Evolutionary conservation across 2,329 filamentous ascomycete species (phyloP).

Genomic region (Aureobasidium sp.): DNA sequence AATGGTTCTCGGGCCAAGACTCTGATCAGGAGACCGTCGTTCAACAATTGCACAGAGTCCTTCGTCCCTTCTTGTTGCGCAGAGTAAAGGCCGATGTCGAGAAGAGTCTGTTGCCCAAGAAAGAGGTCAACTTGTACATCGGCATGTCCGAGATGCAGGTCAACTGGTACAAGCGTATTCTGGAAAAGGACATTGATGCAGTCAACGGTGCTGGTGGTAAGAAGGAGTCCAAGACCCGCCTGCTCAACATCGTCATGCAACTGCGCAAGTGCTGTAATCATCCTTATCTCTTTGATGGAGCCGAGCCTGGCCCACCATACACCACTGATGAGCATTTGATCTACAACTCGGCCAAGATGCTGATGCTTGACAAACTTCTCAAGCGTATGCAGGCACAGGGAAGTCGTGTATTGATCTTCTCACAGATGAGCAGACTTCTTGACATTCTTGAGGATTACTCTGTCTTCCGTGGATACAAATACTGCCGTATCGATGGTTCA

Average conservation of each 20-base stretch:
- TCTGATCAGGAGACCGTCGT: slow-evolving; percentile 92
- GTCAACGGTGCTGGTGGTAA: slow-evolving; percentile 96
- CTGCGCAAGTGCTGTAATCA: slow-evolving; percentile 98
- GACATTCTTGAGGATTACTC: slow-evolving; percentile 98
- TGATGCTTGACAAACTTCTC: slow-evolving; percentile 87
- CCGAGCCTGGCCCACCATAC: slow-evolving; percentile 93
- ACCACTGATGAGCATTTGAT: slow-evolving; percentile 96
- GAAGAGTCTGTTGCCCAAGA: slow-evolving; percentile 94
- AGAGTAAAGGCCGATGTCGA: slow-evolving; percentile 97
- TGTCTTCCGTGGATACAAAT: slow-evolving; percentile 88
- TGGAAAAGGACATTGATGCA: slow-evolving; percentile 98
- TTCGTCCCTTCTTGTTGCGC: slow-evolving; percentile 87
- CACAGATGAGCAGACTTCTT: slow-evolving; percentile 94
- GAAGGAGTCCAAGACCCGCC: slow-evolving; percentile 91
- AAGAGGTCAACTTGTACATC: slow-evolving; percentile 93
- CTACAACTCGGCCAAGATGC: slow-evolving; percentile 94
- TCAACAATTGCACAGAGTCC: slow-evolving; percentile 85
- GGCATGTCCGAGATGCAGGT: slow-evolving; percentile 99
- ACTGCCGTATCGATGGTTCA: slow-evolving; percentile 93
- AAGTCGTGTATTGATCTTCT: slow-evolving; percentile 96
- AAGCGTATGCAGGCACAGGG: slow-evolving; percentile 76
- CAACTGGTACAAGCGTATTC: slow-evolving; percentile 98
- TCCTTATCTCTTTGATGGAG: slow-evolving; percentile 94
- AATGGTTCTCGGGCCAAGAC: slow-evolving; percentile 91
- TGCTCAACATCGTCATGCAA: slow-evolving; percentile 99